phyloP scores from a whole-genome alignment of 176 grass and related monocot species.

The Dendrocalamus sinicus region DNA sequence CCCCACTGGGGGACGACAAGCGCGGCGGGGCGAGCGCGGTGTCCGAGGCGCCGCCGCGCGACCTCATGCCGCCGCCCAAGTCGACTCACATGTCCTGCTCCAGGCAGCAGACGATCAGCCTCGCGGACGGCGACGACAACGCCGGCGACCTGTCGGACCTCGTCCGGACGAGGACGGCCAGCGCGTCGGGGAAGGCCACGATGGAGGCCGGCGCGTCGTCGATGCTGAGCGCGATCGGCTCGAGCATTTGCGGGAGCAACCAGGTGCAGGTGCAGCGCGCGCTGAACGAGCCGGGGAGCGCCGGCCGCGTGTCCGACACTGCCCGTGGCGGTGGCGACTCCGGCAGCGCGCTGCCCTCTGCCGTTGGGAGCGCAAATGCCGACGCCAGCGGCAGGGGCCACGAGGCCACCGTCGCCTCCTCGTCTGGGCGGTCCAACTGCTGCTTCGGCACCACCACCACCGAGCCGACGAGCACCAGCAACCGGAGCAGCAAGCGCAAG shows the following conservation, averaged over 20 bases:
- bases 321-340: background rate
- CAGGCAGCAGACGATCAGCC: constrained; percentile 53
- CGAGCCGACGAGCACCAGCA: constrained; percentile 66
- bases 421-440: constrained; percentile 60
- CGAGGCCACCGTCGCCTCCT: constrained; percentile 45
- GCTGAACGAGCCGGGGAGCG: constrained; percentile 36
- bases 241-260: constrained; percentile 84
- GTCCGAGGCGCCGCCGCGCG: constrained; percentile 44
- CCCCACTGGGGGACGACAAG: background rate
- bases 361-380: constrained; percentile 50
- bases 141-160: constrained; percentile 44
- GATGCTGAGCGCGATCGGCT: constrained; percentile 63
- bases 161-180: background rate
- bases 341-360: constrained; percentile 42
- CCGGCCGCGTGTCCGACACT: constrained; percentile 1
- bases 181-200: constrained; percentile 12
- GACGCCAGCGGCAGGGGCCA: constrained; percentile 15
- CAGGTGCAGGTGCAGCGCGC: constrained; percentile 50
- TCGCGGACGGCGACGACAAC: constrained; percentile 24
- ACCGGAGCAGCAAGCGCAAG: constrained; percentile 73
- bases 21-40: background rate
- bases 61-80: constrained; percentile 80
- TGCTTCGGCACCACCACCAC: constrained; percentile 52
- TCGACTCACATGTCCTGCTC: constrained; percentile 42
- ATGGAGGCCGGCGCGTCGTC: constrained; percentile 53